Evolutionary conservation across 139 green algal genomes (phyloP).

Genomic region (Chlorella sp.): DNA sequence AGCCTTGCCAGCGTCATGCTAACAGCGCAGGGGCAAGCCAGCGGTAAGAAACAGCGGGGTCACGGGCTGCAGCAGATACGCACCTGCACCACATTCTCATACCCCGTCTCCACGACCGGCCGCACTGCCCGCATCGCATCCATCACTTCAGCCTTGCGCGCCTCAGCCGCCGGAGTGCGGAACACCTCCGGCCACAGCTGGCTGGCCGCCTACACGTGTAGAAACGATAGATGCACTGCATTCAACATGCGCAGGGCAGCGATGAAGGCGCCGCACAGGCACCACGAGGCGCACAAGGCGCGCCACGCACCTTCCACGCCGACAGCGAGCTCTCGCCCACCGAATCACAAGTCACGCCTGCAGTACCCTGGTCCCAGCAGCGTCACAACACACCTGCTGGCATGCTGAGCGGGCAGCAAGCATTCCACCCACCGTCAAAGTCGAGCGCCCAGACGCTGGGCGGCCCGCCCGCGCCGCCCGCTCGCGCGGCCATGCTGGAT

Average conservation of each 20-base stretch:
- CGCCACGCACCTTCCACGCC: conserved; percentile 79
- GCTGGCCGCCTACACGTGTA: conserved; percentile 56
- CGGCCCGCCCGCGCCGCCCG: no score
- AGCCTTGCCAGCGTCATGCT: no score
- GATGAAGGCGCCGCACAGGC: not conserved
- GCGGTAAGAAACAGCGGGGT: no score
- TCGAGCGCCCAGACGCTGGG: conserved; percentile 87
- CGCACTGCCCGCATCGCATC: conserved; percentile 83
- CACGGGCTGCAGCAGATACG: no score
- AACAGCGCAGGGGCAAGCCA: no score
- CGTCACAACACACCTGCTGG: no score
- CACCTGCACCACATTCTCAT: no score
- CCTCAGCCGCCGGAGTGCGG: conserved; percentile 44
- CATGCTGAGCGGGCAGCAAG: no score
- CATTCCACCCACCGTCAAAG: no score
- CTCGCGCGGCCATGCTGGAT: no score
- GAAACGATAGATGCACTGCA: not conserved
- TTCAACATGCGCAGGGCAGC: not conserved
- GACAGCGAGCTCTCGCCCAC: conserved; percentile 88
- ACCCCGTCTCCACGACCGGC: conserved; percentile 98
- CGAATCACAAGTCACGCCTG: conserved; percentile 95
- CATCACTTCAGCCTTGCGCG: conserved; percentile 70
- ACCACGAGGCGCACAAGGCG: no score
- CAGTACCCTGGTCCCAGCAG: no score
- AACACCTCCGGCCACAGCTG: conserved; percentile 92